Percentiles rank a stretch among this genome's conserved stretches.
Evolutionary conservation across 169 alveolate genomes (phyloP).

Genomic region (Plasmodium reichenowi): DNA sequence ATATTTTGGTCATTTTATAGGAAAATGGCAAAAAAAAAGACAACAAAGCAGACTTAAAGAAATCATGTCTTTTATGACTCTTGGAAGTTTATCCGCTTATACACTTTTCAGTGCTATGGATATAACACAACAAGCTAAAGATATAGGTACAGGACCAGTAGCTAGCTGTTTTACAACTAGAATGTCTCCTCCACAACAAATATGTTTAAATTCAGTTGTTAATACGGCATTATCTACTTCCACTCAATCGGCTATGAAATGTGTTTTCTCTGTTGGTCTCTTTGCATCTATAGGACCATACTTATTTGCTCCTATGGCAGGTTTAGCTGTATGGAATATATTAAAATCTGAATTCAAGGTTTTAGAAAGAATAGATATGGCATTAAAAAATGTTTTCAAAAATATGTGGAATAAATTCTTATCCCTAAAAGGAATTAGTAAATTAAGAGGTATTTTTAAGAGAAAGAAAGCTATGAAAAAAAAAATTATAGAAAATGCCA

Average conservation of each 20-base stretch:
- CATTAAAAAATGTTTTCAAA: conserved; percentile 78
- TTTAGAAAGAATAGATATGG: conserved; percentile 84
- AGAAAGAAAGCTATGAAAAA: conserved; percentile 75
- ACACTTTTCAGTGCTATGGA: conserved; percentile 85
- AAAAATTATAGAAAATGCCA: conserved; percentile 67
- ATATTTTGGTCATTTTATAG: conserved; percentile 85
- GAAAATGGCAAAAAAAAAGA: conserved; percentile 84
- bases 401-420: conserved; percentile 83
- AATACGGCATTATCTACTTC: conserved; percentile 77
- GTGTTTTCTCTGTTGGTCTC: conserved; percentile 84
- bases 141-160: conserved; percentile 84
- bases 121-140: conserved; percentile 85
- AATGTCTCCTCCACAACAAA: conserved; percentile 79
- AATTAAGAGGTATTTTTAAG: conserved; percentile 77
- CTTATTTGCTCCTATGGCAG: conserved; percentile 85
- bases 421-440: conserved; percentile 76
- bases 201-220: conserved; percentile 78
- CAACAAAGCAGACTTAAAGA: conserved; percentile 79
- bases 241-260: conserved; percentile 78
- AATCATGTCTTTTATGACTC: conserved; percentile 78
- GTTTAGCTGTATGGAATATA: conserved; percentile 82
- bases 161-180: conserved; percentile 80
- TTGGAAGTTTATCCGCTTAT: conserved; percentile 86
- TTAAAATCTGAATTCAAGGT: conserved; percentile 86
- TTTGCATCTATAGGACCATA: conserved; percentile 86